Conservation (phyloP, 176 grass and related monocot genomes). For the Oryza rufipogon region DNA sequence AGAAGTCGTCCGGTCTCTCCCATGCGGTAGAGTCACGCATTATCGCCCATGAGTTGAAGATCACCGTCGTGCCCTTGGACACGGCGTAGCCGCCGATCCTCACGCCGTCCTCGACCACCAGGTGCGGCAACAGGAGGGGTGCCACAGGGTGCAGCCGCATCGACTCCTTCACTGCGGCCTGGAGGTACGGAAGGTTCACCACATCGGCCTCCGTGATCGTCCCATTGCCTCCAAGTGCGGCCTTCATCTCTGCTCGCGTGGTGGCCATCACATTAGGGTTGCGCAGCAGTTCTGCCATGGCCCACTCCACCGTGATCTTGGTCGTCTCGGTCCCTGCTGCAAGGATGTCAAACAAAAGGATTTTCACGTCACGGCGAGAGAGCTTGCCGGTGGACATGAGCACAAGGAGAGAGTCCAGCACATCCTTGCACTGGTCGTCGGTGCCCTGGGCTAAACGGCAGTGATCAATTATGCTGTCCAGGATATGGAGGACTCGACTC, state of each 20-base stretch:
- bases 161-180: constrained; percentile 48
- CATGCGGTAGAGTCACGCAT: neutral
- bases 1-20: constrained; percentile 33
- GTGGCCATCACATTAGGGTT: constrained; percentile 43
- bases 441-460: neutral
- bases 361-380: neutral
- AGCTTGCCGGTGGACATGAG: constrained; percentile 32
- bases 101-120: constrained; percentile 31
- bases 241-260: constrained; percentile 23
- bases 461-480: constrained; percentile 38
- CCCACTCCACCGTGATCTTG: constrained; percentile 43
- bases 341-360: constrained; percentile 43
- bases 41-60: constrained; percentile 42
- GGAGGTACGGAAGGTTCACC: constrained; percentile 24
- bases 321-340: constrained; percentile 37
- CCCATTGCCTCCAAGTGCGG: neutral
- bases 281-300: constrained; percentile 55
- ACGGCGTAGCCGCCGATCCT: constrained; percentile 42
- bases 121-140: constrained; percentile 29
- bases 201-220: constrained; percentile 26
- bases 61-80: constrained; percentile 31
- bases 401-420: constrained; percentile 49
- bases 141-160: constrained; percentile 49
- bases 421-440: constrained; percentile 19
- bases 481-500: neutral